phyloP scores from a whole-genome alignment of 495 filamentous ascomycete genomes.

The Tuber indicum region DNA sequence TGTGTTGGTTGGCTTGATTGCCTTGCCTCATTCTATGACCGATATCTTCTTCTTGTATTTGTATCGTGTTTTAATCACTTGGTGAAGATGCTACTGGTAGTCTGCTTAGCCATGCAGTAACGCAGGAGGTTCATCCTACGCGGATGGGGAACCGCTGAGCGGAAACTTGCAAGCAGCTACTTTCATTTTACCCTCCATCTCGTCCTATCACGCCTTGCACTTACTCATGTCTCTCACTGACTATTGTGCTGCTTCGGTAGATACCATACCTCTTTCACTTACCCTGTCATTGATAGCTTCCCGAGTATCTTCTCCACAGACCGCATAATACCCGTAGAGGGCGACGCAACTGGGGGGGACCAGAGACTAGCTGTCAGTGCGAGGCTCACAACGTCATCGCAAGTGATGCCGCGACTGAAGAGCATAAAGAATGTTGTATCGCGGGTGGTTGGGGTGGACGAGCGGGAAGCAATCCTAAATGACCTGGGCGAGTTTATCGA shows the following conservation, averaged over 20 bases:
- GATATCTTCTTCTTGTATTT: not conserved
- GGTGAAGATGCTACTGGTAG: not conserved
- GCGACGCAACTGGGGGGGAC: slow-evolving; percentile 27
- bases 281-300: slow-evolving; percentile 78
- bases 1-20: not conserved
- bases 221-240: not conserved
- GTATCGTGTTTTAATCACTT: not conserved
- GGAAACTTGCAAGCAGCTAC: not conserved
- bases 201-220: not conserved
- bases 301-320: slow-evolving; percentile 57
- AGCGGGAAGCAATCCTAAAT: slow-evolving; percentile 73
- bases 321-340: slow-evolving; percentile 28
- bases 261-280: slow-evolving; percentile 55
- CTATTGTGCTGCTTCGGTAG: slow-evolving; percentile 40
- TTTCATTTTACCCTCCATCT: not conserved
- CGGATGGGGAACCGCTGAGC: not conserved
- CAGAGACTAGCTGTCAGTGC: slow-evolving; percentile 48
- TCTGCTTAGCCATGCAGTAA: not conserved
- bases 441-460: slow-evolving; percentile 60
- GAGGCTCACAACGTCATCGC: slow-evolving; percentile 66
- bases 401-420: slow-evolving; percentile 63
- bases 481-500: slow-evolving; percentile 80
- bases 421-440: slow-evolving; percentile 55
- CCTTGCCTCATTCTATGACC: not conserved
- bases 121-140: not conserved